phyloP scores from a whole-genome alignment of 2,329 filamentous ascomycete genomes.

The Dothideomycetes sp. region DNA sequence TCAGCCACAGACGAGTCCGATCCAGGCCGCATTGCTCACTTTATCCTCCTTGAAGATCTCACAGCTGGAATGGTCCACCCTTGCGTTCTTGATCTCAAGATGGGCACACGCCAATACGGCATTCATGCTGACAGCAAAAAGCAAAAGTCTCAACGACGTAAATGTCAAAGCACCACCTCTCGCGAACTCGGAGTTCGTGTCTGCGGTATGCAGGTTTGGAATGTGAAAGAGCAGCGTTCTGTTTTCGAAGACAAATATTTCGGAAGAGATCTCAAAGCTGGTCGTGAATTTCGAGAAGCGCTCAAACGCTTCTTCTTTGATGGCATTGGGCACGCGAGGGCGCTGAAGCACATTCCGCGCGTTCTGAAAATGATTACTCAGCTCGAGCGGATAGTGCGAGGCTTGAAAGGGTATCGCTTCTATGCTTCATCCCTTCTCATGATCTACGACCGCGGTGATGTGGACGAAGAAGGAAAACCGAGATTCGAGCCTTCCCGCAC shows the following conservation, averaged over 20 bases:
- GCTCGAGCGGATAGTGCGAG: conserved; percentile 72
- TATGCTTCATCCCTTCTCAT: conserved; percentile 92
- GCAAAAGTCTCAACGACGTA: conserved; percentile 80
- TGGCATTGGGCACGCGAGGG: conserved; percentile 67
- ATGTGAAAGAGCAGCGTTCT: conserved; percentile 69
- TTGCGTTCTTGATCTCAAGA: conserved; percentile 95
- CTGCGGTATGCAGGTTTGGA: conserved; percentile 95
- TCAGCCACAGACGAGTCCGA: conserved; percentile 18
- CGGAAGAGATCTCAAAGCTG: conserved; percentile 76
- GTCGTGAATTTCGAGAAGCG: conserved; percentile 77
- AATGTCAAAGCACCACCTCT: conserved; percentile 87
- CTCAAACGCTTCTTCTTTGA: conserved; percentile 86
- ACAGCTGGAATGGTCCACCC: conserved; percentile 94
- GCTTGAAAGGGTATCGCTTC: conserved; percentile 77
- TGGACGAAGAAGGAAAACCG: conserved; percentile 37
- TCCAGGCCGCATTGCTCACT: conserved; percentile 67
- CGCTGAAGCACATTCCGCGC: conserved; percentile 75
- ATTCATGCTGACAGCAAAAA: conserved; percentile 88
- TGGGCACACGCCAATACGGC: conserved; percentile 96
- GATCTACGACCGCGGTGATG: conserved; percentile 81
- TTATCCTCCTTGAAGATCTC: conserved; percentile 84
- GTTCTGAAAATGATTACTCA: conserved; percentile 74
- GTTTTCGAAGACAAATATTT: conserved; percentile 99
- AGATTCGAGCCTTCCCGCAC: conserved; percentile 3
- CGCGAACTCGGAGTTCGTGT: conserved; percentile 83